These are phyloP conservation scores for Castanea crenata DNA, from an alignment of 306 rosid species.

Conservation along the genomic window DNA sequence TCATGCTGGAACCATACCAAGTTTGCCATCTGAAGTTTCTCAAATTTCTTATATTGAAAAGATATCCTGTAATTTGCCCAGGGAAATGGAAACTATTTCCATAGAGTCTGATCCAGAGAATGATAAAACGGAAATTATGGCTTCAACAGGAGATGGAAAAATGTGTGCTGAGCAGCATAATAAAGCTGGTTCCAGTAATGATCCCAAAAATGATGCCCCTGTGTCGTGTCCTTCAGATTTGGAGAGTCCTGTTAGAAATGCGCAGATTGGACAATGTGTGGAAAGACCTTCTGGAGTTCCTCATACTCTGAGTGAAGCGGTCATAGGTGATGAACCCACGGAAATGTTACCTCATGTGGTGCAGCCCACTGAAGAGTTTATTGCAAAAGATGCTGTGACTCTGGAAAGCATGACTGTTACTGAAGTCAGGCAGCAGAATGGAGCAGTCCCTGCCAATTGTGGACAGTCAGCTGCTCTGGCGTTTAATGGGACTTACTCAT, in stretches of 20 bases:
- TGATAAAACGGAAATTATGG: slow-evolving; percentile 3
- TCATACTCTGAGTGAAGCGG: slow-evolving; percentile 19
- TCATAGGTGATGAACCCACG: slow-evolving; percentile 2
- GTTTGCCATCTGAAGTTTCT: slow-evolving; percentile 2
- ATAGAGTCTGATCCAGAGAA: slow-evolving; percentile 12
- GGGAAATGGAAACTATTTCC: slow-evolving; percentile 20
- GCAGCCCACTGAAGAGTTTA: slow-evolving; percentile 10
- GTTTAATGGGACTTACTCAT: slow-evolving; percentile 20
- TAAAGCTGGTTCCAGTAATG: slow-evolving; percentile 2
- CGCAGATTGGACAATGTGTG: slow-evolving; percentile 4
- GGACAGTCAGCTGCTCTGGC: slow-evolving; percentile 16
- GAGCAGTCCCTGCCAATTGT: slow-evolving; percentile 11
- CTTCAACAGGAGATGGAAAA: slow-evolving; percentile 13
- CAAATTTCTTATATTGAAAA: slow-evolving; percentile 14
- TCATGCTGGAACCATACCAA: slow-evolving; percentile 1
- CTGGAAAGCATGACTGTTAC: slow-evolving; percentile 11
- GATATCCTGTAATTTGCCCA: slow-evolving; percentile 16
- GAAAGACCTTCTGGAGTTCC: slow-evolving; percentile 9
- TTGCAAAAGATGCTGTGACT: slow-evolving; percentile 13
- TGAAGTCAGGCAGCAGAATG: slow-evolving; percentile 9
- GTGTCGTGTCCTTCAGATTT: slow-evolving; percentile 18
- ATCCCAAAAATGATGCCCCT: slow-evolving; percentile 1
- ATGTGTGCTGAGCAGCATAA: slow-evolving; percentile 2
- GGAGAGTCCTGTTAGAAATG: slow-evolving; percentile 19
- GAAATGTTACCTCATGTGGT: slow-evolving; percentile 14